Percentiles rank a stretch among this genome's conserved stretches.
phyloP scores from a whole-genome alignment of 176 grass and related monocot genomes.

The Oryza australiensis region DNA sequence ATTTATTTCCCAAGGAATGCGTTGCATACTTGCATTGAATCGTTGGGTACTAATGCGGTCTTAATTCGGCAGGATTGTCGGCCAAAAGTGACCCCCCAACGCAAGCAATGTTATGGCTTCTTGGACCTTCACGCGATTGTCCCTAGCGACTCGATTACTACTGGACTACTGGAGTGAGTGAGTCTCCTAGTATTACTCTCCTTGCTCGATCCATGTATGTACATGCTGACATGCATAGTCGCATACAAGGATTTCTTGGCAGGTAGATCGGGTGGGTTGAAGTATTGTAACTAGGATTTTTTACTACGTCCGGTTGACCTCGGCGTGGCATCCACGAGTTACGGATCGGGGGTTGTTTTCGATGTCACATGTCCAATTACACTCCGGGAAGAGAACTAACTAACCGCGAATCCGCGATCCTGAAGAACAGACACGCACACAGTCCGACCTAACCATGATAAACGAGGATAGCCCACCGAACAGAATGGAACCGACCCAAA shows the following conservation, averaged over 20 bases:
- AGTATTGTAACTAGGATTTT: neutral
- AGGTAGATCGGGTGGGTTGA: neutral
- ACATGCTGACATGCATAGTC: too few species aligned
- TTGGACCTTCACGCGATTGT: neutral
- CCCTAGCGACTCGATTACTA: neutral
- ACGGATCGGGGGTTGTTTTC: neutral
- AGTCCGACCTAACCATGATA: too few species aligned
- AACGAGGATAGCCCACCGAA: too few species aligned
- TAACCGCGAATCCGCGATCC: too few species aligned
- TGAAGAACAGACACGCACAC: too few species aligned
- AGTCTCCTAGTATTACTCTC: neutral
- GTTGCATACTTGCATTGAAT: slow-evolving; percentile 19
- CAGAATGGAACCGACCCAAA: neutral
- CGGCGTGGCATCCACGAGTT: neutral
- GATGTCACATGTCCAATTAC: neutral
- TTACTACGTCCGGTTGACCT: neutral
- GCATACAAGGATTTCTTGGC: neutral
- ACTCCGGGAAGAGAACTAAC: neutral
- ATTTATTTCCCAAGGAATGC: neutral
- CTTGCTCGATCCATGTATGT: neutral
- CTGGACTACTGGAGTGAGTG: neutral
- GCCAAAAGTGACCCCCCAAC: slow-evolving; percentile 67
- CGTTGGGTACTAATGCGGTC: slow-evolving; percentile 13
- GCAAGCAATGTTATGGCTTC: slow-evolving; percentile 22
- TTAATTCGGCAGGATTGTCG: slow-evolving; percentile 42